These are phyloP conservation scores for Mycena belliarum DNA, from an alignment of 768 basidiomycete species.

Conservation along the genomic window DNA sequence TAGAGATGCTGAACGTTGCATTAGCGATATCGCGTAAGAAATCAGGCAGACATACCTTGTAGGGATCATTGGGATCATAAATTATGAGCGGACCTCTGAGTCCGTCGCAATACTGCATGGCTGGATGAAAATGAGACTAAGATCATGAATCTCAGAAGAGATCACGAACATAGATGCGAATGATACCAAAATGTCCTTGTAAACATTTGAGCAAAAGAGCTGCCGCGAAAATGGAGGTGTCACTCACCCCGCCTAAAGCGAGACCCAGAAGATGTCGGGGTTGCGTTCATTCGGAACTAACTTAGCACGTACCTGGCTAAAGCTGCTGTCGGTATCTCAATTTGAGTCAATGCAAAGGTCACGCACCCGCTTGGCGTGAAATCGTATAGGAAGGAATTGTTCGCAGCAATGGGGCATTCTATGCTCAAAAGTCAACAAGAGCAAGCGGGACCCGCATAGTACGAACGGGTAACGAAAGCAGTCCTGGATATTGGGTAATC, in stretches of 20 bases:
- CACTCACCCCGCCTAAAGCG: neutral
- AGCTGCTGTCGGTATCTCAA: neutral
- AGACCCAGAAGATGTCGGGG: no score
- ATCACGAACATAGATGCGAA: constrained; percentile 3
- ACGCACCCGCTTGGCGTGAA: constrained; percentile 20
- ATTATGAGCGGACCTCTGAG: neutral
- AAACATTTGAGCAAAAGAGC: neutral
- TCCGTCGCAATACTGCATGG: constrained; percentile 9
- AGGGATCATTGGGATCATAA: constrained; percentile 8
- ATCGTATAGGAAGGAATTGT: constrained; percentile 30
- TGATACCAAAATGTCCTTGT: constrained; percentile 14
- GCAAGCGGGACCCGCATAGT: no score
- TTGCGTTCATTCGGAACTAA: no score
- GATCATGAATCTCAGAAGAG: neutral
- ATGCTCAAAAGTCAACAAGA: neutral
- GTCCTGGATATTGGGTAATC: neutral
- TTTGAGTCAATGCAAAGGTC: neutral
- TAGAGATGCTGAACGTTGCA: neutral
- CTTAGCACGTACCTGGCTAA: constrained; percentile 2
- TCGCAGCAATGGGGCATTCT: constrained; percentile 34
- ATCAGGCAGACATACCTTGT: neutral
- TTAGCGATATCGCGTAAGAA: neutral
- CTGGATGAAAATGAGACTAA: neutral
- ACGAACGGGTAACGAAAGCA: constrained; percentile 15
- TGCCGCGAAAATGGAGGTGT: no score